Evolutionary conservation across 768 basidiomycete genomes (phyloP), one percentile per base, ranked within the genome.

Genomic region (Tricholoma flavovirens): DNA sequence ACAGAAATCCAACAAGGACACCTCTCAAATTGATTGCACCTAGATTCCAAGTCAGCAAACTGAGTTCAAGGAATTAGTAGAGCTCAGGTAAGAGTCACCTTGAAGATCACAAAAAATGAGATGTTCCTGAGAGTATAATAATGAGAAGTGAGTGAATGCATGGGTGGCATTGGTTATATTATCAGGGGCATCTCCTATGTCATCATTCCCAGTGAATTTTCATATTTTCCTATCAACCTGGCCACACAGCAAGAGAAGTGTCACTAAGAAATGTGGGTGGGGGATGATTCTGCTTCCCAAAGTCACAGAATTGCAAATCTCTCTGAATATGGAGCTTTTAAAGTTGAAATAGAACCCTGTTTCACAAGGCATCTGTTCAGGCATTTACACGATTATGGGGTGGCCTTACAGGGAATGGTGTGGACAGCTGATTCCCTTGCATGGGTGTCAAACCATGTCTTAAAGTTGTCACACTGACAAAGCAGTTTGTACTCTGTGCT

Each of bases 171-270:
- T 48, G 5, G 61, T 65, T 7, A 68, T 49, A 59, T 59, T 30
- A 26, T 66, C 60, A 7, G 54, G 22, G 0, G 65, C 60, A 17
- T 56, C 36, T 9, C 64, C 64, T 26, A 69, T 29, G 6, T 58
- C 24, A 22, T 62, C 59, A 51, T 64, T 69, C 11, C 69, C 67
- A 26, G 67, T 70, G 45, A 66, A 70, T 56, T 69, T 70, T 35
- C 51, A 48, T 17, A 70, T 38, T 14, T 29, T 33, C 19, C 12
- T 51, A 58, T 69, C 60, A 38, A 61, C 5, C 6, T 17, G 1
- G 4, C 65, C 61, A 55, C 67, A 66, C 15, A 64, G 67, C 15
- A 70, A 59, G 1, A 70, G 51, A 1, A 55, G 67, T 10, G 64
- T 67, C n/a, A 64, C 68, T 17, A 70, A 36, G 36, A 70, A 70